phyloP scores from a whole-genome alignment of 495 filamentous ascomycete genomes.

The Penicillium riverlandense region DNA sequence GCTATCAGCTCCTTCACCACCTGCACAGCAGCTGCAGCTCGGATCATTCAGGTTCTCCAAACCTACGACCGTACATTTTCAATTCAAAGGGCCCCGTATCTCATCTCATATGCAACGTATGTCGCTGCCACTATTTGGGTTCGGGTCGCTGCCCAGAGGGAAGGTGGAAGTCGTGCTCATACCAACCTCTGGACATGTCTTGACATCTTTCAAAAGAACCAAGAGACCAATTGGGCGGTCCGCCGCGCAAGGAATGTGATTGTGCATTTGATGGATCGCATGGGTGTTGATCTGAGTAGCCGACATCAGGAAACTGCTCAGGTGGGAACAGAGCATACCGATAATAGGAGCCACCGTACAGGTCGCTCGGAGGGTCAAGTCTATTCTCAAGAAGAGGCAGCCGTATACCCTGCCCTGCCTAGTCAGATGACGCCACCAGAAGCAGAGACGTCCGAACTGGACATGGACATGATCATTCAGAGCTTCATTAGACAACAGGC shows the following conservation, averaged over 20 bases:
- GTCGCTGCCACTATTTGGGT: slow-evolving; percentile 29
- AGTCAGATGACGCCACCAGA: slow-evolving; percentile 9
- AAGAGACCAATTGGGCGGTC: slow-evolving; percentile 25
- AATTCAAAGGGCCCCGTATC: slow-evolving; percentile 22
- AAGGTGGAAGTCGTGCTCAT: slow-evolving; percentile 20
- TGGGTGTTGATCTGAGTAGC: slow-evolving; percentile 16
- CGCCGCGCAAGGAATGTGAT: slow-evolving; percentile 24
- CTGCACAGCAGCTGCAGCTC: slow-evolving; percentile 16
- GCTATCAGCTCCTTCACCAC: slow-evolving; percentile 13
- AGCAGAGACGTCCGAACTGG: slow-evolving; percentile 19
- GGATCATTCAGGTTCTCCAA: slow-evolving; percentile 12
- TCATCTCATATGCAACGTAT: slow-evolving; percentile 34
- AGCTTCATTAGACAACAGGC: slow-evolving; percentile 22
- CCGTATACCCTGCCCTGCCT: no score
- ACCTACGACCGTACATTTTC: slow-evolving; percentile 22
- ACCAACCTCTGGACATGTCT: slow-evolving; percentile 17
- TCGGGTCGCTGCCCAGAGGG: slow-evolving; percentile 25
- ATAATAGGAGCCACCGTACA: no score
- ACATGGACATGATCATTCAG: slow-evolving; percentile 25
- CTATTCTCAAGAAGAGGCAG: no score
- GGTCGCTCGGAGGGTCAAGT: no score
- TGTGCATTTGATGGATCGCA: slow-evolving; percentile 23
- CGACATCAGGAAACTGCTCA: not conserved
- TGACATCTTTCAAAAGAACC: slow-evolving; percentile 20
- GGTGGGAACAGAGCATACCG: no score